phyloP scores from a whole-genome alignment of 768 basidiomycete species.

The Boletus bicolor region DNA sequence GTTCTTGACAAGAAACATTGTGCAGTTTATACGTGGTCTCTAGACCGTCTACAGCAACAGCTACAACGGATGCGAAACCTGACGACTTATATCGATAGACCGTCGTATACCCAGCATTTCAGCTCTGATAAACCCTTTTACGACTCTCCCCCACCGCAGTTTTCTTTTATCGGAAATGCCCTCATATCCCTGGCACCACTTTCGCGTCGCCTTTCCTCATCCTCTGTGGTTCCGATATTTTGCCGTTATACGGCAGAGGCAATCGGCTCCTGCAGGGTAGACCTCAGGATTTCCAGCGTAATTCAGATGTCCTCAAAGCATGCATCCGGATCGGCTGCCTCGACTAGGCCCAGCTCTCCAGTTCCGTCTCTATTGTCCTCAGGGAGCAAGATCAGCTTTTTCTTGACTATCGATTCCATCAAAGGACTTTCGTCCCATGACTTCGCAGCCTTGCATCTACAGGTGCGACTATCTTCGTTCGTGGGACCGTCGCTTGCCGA shows the following conservation, averaged over 20 bases:
- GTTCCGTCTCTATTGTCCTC: slow-evolving; percentile 61
- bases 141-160: slow-evolving; percentile 81
- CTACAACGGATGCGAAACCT: slow-evolving; percentile 92
- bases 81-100: slow-evolving; percentile 85
- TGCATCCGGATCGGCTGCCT: slow-evolving; percentile 55
- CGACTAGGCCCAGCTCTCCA: slow-evolving; percentile 76
- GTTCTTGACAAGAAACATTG: slow-evolving; percentile 85
- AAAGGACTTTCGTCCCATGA: slow-evolving; percentile 90
- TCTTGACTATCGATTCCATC: slow-evolving; percentile 80
- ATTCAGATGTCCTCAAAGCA: slow-evolving; percentile 55
- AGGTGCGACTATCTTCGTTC: slow-evolving; percentile 85
- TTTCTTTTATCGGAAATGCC: slow-evolving; percentile 90
- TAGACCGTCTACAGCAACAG: slow-evolving; percentile 84
- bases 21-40: slow-evolving; percentile 89
- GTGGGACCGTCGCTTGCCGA: slow-evolving; percentile 69
- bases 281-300: slow-evolving; percentile 77
- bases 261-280: slow-evolving; percentile 89
- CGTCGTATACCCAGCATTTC: slow-evolving; percentile 92
- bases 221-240: slow-evolving; percentile 82
- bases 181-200: slow-evolving; percentile 79
- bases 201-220: slow-evolving; percentile 69
- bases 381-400: slow-evolving; percentile 82
- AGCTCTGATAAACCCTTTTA: slow-evolving; percentile 92
- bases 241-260: slow-evolving; percentile 94
- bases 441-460: slow-evolving; percentile 81